Percentiles rank a stretch among this genome's conserved stretches.
Evolutionary conservation across 805 yeast genomes (phyloP).

Genomic region (Candida xiaguanensis): DNA sequence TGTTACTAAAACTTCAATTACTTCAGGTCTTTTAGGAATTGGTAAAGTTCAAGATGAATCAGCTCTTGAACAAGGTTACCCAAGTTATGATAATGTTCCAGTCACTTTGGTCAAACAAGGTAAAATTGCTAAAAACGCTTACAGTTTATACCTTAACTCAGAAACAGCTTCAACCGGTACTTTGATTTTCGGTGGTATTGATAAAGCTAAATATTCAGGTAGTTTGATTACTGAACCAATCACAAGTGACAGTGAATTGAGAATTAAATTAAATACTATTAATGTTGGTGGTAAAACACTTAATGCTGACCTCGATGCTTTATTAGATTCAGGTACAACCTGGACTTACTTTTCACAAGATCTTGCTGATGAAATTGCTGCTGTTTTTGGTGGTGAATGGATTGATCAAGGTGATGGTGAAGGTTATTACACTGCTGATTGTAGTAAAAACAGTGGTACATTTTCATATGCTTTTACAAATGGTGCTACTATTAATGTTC

Average conservation of each 20-base stretch:
- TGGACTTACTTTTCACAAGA: constrained; percentile 40
- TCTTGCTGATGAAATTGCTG: constrained; percentile 11
- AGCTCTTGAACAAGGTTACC: constrained; percentile 32
- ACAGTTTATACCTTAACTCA: constrained; percentile 32
- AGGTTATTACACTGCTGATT: constrained; percentile 4
- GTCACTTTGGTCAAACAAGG: constrained; percentile 29
- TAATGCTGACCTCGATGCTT: constrained; percentile 19
- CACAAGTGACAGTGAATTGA: constrained; percentile 17
- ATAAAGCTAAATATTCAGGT: constrained; percentile 24
- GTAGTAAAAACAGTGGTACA: constrained; percentile 5
- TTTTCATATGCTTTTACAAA: not conserved
- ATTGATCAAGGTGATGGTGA: constrained; percentile 14
- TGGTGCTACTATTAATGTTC: constrained; percentile 39
- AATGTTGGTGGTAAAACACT: constrained; percentile 14
- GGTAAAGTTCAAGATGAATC: constrained; percentile 65
- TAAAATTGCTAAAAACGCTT: constrained; percentile 29
- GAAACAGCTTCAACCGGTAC: constrained; percentile 18
- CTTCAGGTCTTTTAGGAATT: constrained; percentile 74
- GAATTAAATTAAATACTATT: constrained; percentile 44
- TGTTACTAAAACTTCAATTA: constrained; percentile 38
- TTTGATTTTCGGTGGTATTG: constrained; percentile 33
- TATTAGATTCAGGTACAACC: constrained; percentile 35
- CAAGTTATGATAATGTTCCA: constrained; percentile 30
- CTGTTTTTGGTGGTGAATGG: constrained; percentile 10
- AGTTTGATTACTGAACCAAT: constrained; percentile 11